Evolutionary conservation across 2,329 filamentous ascomycete species (phyloP).

Genomic region (Sporothrix pseudoabietina): DNA sequence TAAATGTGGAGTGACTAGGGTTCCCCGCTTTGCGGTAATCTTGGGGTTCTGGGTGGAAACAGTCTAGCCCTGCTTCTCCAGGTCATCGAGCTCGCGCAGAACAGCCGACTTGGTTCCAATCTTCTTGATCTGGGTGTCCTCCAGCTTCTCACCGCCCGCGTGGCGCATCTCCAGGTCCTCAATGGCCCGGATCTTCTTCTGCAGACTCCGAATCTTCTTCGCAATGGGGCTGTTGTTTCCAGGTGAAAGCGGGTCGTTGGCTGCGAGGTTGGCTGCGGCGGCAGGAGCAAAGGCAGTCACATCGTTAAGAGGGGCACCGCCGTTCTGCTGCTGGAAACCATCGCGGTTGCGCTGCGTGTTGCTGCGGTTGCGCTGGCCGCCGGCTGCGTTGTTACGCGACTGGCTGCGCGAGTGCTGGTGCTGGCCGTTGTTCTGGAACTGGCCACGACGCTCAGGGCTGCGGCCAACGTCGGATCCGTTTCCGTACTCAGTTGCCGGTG

Average conservation of each 20-base stretch:
- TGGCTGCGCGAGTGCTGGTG: slow-evolving; percentile 53
- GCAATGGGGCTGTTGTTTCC: slow-evolving; percentile 68
- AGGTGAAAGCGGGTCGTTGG: slow-evolving; percentile 44
- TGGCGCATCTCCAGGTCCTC: slow-evolving; percentile 97
- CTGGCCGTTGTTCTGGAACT: slow-evolving; percentile 37
- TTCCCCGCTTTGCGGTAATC: not conserved
- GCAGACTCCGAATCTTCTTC: slow-evolving; percentile 89
- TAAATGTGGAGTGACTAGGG: not conserved
- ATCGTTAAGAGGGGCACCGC: slow-evolving; percentile 25
- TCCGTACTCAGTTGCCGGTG: slow-evolving; percentile 47
- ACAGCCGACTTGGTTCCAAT: slow-evolving; percentile 86
- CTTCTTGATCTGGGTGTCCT: slow-evolving; percentile 98
- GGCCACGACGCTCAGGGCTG: slow-evolving; percentile 67
- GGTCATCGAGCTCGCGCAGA: slow-evolving; percentile 73
- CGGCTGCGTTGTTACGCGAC: slow-evolving; percentile 54
- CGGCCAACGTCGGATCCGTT: slow-evolving; percentile 55
- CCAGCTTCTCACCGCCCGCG: slow-evolving; percentile 91
- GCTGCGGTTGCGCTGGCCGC: slow-evolving; percentile 53
- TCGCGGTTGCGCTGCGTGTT: slow-evolving; percentile 50
- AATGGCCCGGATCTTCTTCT: slow-evolving; percentile 98
- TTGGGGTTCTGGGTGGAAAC: not conserved
- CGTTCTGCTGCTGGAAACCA: slow-evolving; percentile 37
- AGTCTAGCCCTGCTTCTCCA: slow-evolving; percentile 48
- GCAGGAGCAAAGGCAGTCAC: slow-evolving; percentile 37
- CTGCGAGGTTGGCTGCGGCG: slow-evolving; percentile 49